Evolutionary conservation across 1,284 basidiomycete species (phyloP), one percentile per base, ranked within the genome.

Genomic region (Malassezia equina): DNA sequence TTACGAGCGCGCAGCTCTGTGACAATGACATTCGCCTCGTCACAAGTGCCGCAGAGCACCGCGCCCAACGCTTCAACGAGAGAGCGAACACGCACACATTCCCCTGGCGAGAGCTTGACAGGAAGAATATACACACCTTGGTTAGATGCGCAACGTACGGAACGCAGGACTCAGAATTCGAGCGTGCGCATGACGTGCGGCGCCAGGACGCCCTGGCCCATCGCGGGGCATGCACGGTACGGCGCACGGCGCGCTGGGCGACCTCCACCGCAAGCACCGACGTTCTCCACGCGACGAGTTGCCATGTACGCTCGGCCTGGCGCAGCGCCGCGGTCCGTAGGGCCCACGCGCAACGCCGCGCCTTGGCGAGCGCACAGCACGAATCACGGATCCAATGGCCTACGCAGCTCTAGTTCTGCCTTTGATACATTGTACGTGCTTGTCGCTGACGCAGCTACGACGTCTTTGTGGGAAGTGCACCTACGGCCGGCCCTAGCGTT

Each of bases 401-500:
- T 15, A 34, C 27, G 21, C 13, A 8, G 28, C n/a, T 31, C 12
- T 1, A 39, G 19, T 15, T n/a, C 54, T 0, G 48, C 54, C 4
- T 56, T 56, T 47, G 48, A 56, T 19, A 31, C n/a, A 6, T 56
- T 56, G 54, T 56, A 46, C 34, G 54, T 51, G 32, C 17, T 2
- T n/a, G 7, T 40, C 31, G 13, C 28, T 43, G 6, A 42, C 44
- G 21, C 28, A 56, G 54, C 34, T 56, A 56, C 23, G 23, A 51
- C 32, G 33, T 47, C 9, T 56, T 56, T 47, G 31, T 56, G 2
- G 54, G 48, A 7, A 31, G 44, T 13, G 21, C 36, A 15, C 36
- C 36, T 2, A 8, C 9, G 12, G 36, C 19, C 36, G 19, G 19
- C 9, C n/a, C 36, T 9, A 19, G 36, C 21, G 36, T 8, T 19